Base-by-base conservation (phyloP, 371 early-diverging fungal species). In the Chytridium lagenaria region DNA sequence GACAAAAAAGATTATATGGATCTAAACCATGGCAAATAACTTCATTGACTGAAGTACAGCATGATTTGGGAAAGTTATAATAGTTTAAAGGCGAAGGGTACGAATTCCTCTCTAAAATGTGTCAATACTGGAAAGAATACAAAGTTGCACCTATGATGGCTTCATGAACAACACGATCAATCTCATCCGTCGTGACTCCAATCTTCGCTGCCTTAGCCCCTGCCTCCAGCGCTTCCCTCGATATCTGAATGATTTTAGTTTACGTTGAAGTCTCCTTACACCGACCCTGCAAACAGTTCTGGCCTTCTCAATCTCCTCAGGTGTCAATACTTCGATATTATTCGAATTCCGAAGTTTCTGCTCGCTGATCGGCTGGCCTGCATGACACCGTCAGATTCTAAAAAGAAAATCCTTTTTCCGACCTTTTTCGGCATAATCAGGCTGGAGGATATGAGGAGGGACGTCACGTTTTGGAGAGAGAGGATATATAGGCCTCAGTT, bases 51-150 rank as follows among this genome's bases (percentile, higher is more conserved):
- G 91, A 91, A 74, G 94, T 96, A 88, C 97, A 97, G 77, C 92
- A 89, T 19, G 95, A 92, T 76, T 94, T 94, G 22, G 97, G 96
- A 78, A 95, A 97, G 26, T 90, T 86, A 79, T 92, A 87, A 85
- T 97, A 97, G 86, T 97, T 96, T 68, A 97, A 83, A 36, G 97
- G 95, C 0, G 97, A 97, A 37, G 98, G 98, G 80, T 98, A 98
- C 5, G 90, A 90, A 39, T 89, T 87, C 38, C 94, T 90, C 71
- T 90, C 83, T 81, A 49, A 22, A 50, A 34, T 28, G 15, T 19
- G 38, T 66, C 19, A 66, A 33, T 10, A 26, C 19, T 59, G 7
- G 23, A 44, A 2, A 36, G 7, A 23, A 38, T 3, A n/a, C 37
- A 51, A 36, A 23, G 22, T 22, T 36, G 22, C 72, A 84, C 80